These are phyloP conservation scores for Sphaerulina musiva DNA, from an alignment of 2,329 filamentous ascomycete genomes.

Conservation along the genomic window DNA sequence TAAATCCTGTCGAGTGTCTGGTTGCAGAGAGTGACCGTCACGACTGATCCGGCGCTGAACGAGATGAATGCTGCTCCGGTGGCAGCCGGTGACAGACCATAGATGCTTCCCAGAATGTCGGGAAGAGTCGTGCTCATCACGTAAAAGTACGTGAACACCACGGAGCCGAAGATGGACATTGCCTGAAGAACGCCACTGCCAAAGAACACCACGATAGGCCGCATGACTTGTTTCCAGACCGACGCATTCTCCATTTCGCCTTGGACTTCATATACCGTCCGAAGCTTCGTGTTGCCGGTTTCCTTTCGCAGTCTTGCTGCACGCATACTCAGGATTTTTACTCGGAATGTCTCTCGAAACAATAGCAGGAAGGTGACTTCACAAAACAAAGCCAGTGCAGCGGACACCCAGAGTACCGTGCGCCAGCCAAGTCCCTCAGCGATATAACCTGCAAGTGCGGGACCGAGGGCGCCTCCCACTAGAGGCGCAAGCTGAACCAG, in stretches of 20 bases:
- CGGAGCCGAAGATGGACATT: constrained; percentile 40
- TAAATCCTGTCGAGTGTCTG: constrained; percentile 36
- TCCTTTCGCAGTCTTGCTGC: constrained; percentile 30
- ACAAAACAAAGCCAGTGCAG: constrained; percentile 43
- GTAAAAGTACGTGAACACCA: constrained; percentile 43
- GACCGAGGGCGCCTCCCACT: constrained; percentile 52
- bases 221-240: constrained; percentile 36
- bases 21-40: constrained; percentile 36
- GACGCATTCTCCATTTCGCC: constrained; percentile 4
- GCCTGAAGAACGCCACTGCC: constrained; percentile 51
- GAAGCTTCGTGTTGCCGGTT: constrained; percentile 13
- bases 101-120: constrained; percentile 37
- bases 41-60: constrained; percentile 46
- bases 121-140: constrained; percentile 44
- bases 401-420: constrained; percentile 47
- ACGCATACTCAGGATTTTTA: constrained; percentile 47
- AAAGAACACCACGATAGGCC: constrained; percentile 40
- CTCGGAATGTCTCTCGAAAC: constrained; percentile 57
- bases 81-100: constrained; percentile 44
- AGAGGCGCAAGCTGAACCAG: constrained; percentile 53
- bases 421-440: constrained; percentile 53
- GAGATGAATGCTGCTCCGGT: constrained; percentile 50
- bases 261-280: constrained; percentile 20
- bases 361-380: constrained; percentile 47
- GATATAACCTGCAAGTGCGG: constrained; percentile 50